Percentiles rank a stretch among this genome's conserved stretches.
phyloP scores from a whole-genome alignment of 1,284 basidiomycete genomes.

The Mycosarcoma maydis region DNA sequence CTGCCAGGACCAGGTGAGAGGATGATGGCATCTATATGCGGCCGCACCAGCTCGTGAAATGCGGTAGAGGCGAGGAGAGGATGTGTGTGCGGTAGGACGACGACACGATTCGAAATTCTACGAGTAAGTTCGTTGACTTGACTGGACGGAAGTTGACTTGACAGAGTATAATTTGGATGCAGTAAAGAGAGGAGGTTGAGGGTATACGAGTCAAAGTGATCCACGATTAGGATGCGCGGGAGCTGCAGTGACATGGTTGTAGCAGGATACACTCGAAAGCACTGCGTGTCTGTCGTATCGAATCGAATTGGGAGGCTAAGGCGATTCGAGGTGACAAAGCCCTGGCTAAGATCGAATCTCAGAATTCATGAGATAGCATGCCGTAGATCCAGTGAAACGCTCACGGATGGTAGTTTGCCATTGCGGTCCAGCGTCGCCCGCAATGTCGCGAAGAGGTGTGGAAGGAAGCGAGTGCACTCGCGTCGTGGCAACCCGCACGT shows the following conservation, averaged over 20 bases:
- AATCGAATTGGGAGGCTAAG: background rate
- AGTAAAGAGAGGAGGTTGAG: constrained; percentile 61
- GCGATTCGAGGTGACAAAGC: too few species aligned
- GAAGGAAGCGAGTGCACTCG: too few species aligned
- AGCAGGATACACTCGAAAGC: background rate
- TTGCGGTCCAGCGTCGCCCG: background rate
- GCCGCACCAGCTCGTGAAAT: constrained; percentile 49
- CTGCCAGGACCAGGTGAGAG: constrained; percentile 63
- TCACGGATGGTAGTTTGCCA: background rate
- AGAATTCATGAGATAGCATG: background rate
- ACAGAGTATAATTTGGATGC: constrained; percentile 1
- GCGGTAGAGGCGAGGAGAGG: constrained; percentile 36
- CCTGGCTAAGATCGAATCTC: background rate
- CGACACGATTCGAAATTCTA: constrained; percentile 35
- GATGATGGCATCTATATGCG: constrained; percentile 62
- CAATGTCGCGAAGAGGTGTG: too few species aligned
- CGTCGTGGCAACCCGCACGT: too few species aligned
- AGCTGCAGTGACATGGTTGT: constrained; percentile 27
- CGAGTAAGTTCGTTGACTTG: constrained; percentile 9
- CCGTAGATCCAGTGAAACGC: background rate
- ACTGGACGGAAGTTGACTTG: background rate
- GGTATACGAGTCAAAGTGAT: constrained; percentile 66
- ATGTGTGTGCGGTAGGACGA: constrained; percentile 62
- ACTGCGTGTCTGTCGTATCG: background rate
- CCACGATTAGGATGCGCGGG: constrained; percentile 63